phyloP scores from a whole-genome alignment of 257 asterid species.

The Solanum chaucha region DNA sequence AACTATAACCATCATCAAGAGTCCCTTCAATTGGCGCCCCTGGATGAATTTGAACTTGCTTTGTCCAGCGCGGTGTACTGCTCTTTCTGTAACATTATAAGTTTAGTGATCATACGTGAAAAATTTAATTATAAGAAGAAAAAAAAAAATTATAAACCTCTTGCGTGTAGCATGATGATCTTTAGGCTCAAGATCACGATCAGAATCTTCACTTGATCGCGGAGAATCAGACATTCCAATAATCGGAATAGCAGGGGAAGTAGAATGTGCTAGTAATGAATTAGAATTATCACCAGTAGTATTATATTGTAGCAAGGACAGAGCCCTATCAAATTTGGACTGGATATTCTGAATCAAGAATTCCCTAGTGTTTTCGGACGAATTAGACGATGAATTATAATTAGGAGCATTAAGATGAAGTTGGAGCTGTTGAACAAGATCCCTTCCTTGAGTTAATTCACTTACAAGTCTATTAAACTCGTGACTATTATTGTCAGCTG shows the following conservation, averaged over 20 bases:
- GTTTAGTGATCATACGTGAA: not conserved
- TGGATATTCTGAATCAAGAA: constrained; percentile 43
- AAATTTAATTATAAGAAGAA: not conserved
- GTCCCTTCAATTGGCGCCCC: constrained; percentile 48
- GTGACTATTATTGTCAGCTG: not conserved
- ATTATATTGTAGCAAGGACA: constrained; percentile 27
- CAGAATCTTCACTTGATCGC: constrained; percentile 46
- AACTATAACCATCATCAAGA: constrained; percentile 56
- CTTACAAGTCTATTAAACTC: constrained; percentile 24
- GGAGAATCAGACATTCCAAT: constrained; percentile 28
- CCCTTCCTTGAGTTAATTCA: constrained; percentile 54
- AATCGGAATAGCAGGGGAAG: not conserved
- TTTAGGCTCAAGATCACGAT: constrained; percentile 26
- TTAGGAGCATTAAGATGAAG: constrained; percentile 26
- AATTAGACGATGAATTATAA: constrained; percentile 6
- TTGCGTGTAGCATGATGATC: constrained; percentile 37
- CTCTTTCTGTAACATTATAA: constrained; percentile 20
- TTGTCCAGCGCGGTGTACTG: constrained; percentile 34
- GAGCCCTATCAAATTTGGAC: constrained; percentile 39
- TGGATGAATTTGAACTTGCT: constrained; percentile 33
- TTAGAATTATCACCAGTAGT: not conserved
- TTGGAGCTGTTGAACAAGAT: constrained; percentile 53
- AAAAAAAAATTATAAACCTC: constrained; percentile 28
- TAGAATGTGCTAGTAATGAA: not conserved
- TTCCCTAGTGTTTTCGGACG: constrained; percentile 23